A percentile compares a stretch with the other conserved stretches of the same genome.
Evolutionary conservation across 495 filamentous ascomycete species (phyloP).

Genomic region (Massariosphaeria phaeospora): DNA sequence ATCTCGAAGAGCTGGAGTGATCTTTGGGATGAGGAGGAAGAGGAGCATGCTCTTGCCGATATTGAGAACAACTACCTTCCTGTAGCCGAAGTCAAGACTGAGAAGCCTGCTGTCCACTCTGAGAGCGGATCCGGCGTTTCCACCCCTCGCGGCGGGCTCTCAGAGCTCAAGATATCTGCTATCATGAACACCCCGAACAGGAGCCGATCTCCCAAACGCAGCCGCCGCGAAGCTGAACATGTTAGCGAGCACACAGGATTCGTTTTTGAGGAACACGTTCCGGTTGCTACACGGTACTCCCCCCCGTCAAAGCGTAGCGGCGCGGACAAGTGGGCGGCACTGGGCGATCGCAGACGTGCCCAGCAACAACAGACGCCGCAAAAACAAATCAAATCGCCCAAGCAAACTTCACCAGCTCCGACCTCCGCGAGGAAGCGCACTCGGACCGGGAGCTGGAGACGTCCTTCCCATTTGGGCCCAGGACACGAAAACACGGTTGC

Average conservation of each 20-base stretch:
- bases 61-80: slow-evolving; percentile 31
- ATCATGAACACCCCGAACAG: slow-evolving; percentile 38
- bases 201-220: slow-evolving; percentile 27
- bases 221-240: slow-evolving; percentile 32
- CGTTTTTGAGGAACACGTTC: slow-evolving; percentile 59
- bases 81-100: slow-evolving; percentile 26
- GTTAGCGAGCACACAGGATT: slow-evolving; percentile 60
- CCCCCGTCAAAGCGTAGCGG: slow-evolving; percentile 50
- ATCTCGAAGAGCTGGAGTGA: slow-evolving; percentile 98
- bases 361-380: slow-evolving; percentile 38
- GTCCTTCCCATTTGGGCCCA: slow-evolving; percentile 24
- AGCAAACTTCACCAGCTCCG: slow-evolving; percentile 24
- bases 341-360: slow-evolving; percentile 74
- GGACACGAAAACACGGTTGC: slow-evolving; percentile 21
- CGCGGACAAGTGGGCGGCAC: slow-evolving; percentile 79
- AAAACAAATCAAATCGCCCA: slow-evolving; percentile 27
- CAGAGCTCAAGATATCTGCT: slow-evolving; percentile 39
- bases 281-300: slow-evolving; percentile 49
- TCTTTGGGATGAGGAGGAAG: slow-evolving; percentile 88
- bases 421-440: slow-evolving; percentile 30
- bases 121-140: slow-evolving; percentile 32
- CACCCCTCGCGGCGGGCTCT: slow-evolving; percentile 38
- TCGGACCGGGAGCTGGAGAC: slow-evolving; percentile 33
- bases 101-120: slow-evolving; percentile 27
- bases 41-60: slow-evolving; percentile 40